Base-by-base conservation (phyloP, 2,329 filamentous ascomycete species). In the Colletotrichum tropicicola region DNA sequence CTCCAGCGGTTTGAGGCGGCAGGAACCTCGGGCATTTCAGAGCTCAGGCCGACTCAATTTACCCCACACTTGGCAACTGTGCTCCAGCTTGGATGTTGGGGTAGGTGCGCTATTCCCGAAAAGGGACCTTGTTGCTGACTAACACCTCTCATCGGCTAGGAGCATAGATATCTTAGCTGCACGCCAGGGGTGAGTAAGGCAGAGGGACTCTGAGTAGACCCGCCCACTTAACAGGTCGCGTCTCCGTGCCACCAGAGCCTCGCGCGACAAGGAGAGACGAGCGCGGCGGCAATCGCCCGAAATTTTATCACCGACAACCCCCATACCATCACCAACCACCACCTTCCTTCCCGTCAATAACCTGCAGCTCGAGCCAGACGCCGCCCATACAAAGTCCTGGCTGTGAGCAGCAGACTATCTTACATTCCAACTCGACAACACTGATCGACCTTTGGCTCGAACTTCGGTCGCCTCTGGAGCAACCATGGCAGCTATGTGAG, bases 401-500 rank as follows among this genome's bases (percentile, higher is more conserved):
- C 17, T 44, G 48, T 30, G 37, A 30, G 32, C n/a, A 17, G 21
- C 30, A 6, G 19, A n/a, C 8, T 39, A 25, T 52, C 19, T 35
- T 39, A 47, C 39, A 51, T 25, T 25, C 12, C n/a, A 21, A n/a
- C 15, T 23, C 19, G 32, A 45, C 39, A 30, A 52, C 19, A 30
- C 19, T 30, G 30, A 47, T 37, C 47, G 8, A 41, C n/a, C 32
- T 27, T 25, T 15, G 21, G 27, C 39, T 39, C 13, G 17, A 23
- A 37, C 19, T 45, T 60, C 54, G 44, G 30, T 45, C 17, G 21
- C 37, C 48, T 60, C 39, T 30, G 32, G 27, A 17, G 35, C 27
- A 57, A 65, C 35, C 61, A 67, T 67, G 65, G 65, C 65, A 44
- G 65, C 65, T 37, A 67, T 65, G 62, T 65, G 58, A 65, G 62